Evolutionary conservation across 192 early-diverging fungal genomes (phyloP).

Genomic region (Coemansia sp.): DNA sequence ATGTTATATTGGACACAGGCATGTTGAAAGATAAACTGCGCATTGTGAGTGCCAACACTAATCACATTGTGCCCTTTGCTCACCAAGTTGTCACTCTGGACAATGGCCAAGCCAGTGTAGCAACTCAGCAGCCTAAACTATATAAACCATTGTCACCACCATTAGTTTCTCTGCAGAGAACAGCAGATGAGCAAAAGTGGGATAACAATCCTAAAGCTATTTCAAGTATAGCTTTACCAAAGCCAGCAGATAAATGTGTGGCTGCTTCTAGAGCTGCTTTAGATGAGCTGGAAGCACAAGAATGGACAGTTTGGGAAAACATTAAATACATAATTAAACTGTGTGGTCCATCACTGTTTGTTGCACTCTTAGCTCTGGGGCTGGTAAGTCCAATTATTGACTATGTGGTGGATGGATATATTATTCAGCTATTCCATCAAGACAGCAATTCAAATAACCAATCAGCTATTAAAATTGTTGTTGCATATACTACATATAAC

Average conservation of each 20-base stretch:
- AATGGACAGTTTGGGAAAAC: not conserved
- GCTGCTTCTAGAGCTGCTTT: too few species aligned
- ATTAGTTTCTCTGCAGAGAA: too few species aligned
- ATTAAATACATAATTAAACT: not conserved
- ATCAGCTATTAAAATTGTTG: not conserved
- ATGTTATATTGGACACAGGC: constrained; percentile 13
- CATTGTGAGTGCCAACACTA: constrained; percentile 77
- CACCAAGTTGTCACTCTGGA: constrained; percentile 71
- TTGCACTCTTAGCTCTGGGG: not conserved
- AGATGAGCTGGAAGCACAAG: too few species aligned
- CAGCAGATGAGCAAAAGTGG: too few species aligned
- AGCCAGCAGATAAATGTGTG: too few species aligned
- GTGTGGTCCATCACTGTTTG: not conserved
- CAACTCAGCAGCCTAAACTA: not conserved
- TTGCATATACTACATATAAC: not conserved
- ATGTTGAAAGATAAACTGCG: constrained; percentile 52
- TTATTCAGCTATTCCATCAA: not conserved
- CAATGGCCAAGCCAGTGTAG: constrained; percentile 47
- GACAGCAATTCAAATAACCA: not conserved
- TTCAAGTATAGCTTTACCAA: too few species aligned
- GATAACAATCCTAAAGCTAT: too few species aligned
- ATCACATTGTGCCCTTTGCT: constrained; percentile 70
- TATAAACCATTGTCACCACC: not conserved
- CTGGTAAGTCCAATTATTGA: not conserved
- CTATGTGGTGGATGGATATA: not conserved